These are phyloP conservation scores for Monilinia fructigena DNA, from an alignment of 2,329 filamentous ascomycete genomes.

Conservation along the genomic window DNA sequence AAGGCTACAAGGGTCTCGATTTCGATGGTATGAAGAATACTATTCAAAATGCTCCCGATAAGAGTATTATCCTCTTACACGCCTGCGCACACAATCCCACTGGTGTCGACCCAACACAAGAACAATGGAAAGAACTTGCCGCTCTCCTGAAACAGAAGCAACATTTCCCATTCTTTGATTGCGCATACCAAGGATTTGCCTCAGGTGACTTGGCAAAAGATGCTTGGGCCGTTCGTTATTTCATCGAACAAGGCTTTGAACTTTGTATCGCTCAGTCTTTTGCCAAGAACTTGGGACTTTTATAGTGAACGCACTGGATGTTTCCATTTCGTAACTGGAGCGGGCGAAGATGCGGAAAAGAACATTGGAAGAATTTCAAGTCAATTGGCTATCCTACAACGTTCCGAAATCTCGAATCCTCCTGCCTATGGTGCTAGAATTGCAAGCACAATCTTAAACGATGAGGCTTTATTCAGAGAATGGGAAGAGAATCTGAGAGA, in stretches of 20 bases:
- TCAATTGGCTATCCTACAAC: conserved; percentile 90
- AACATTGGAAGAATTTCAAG: conserved; percentile 67
- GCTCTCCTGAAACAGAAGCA: conserved; percentile 70
- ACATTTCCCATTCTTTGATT: conserved; percentile 98
- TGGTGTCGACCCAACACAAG: conserved; percentile 87
- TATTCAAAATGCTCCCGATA: conserved; percentile 68
- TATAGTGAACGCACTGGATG: conserved; percentile 95
- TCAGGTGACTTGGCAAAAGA: conserved; percentile 84
- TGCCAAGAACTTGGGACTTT: conserved; percentile 97
- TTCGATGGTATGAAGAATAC: conserved; percentile 81
- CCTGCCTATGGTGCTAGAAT: conserved; percentile 93
- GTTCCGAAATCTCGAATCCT: conserved; percentile 96
- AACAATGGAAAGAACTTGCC: conserved; percentile 93
- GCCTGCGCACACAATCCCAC: conserved; percentile 98
- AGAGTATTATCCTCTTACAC: conserved; percentile 86
- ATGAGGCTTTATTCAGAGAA: conserved; percentile 75
- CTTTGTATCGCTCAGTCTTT: conserved; percentile 89
- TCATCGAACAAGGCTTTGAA: conserved; percentile 87
- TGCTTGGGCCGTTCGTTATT: conserved; percentile 90
- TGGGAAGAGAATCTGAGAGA: conserved; percentile 87
- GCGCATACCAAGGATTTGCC: conserved; percentile 95
- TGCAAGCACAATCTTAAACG: conserved; percentile 80
- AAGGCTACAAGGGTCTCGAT: conserved; percentile 83
- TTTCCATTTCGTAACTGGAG: conserved; percentile 87
- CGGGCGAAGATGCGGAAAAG: conserved; percentile 63